Evolutionary conservation across 1,284 basidiomycete genomes (phyloP), one percentile per base, ranked within the genome.

Genomic region (Salmacisia buchloeana): DNA sequence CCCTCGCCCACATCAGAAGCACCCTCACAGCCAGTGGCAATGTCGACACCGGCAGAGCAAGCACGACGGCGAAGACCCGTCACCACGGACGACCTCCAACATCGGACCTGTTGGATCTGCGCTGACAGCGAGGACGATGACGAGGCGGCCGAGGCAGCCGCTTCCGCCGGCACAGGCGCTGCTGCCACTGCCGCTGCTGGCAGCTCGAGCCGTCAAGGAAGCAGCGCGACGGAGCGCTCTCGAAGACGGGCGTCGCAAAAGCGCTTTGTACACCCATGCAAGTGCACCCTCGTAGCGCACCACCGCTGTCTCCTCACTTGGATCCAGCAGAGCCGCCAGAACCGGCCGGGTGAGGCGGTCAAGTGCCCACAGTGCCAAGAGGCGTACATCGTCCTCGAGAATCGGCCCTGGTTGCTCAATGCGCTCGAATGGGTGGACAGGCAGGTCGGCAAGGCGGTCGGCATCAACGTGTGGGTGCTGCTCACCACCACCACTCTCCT

Each of bases 271-370:
- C 73, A 75, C 56, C 70, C 72, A n/a, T 75, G 73, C 66, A 70
- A 72, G 23, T 75, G 73, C 54, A 72, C 69, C 10, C 68, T 75
- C n/a, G 69, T 75, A 21, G 73, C 73, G 2, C 73, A 75, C 66
- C 72, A 75, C 43, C 66, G 58, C 29, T 75, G 73, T 45, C 63
- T 75, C 13, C 66, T 73, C 10, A 66, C 60, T 38, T 75, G 73
- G 73, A 71, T 75, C 67, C 69, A 70, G 12, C 68, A 70, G 52
- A 63, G 62, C 45, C 63, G 64, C 27, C 59, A 64, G 34, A 62
- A 67, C 27, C 60, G 67, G 15, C 67, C 67, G 3, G 62, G 64
- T 2, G 52, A 71, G 31, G 60, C 49, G 1, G 67, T 75, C 57
- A 65, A 61, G 10, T 75, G 73, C 59, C 73, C 73, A 10, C 72